Percentiles rank a stretch among this genome's conserved stretches.
phyloP scores from a whole-genome alignment of 129 eudicot species.

The Flaveria ramosissima region DNA sequence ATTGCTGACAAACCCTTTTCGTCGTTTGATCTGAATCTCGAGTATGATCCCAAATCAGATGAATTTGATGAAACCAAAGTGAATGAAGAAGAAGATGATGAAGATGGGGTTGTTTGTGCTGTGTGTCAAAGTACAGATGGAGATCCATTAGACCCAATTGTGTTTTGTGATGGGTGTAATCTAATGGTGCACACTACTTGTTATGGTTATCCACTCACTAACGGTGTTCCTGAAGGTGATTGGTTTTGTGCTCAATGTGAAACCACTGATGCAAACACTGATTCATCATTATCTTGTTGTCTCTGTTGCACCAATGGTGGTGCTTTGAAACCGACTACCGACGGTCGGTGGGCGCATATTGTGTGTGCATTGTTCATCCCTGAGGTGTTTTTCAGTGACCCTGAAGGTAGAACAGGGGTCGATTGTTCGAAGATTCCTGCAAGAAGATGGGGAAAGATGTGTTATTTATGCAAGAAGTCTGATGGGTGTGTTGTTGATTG shows the following conservation, averaged over 20 bases:
- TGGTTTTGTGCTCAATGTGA: slow-evolving; percentile 78
- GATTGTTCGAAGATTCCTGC: slow-evolving; percentile 52
- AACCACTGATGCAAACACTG: not conserved
- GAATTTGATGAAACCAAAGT: not conserved
- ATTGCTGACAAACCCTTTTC: slow-evolving; percentile 33
- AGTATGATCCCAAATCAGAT: slow-evolving; percentile 41
- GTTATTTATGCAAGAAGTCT: slow-evolving; percentile 55
- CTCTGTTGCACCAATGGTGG: slow-evolving; percentile 64
- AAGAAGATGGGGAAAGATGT: slow-evolving; percentile 54
- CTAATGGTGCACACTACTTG: slow-evolving; percentile 84
- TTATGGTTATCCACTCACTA: slow-evolving; percentile 64
- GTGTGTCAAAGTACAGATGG: slow-evolving; percentile 85
- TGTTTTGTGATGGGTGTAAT: slow-evolving; percentile 87
- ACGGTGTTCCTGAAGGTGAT: slow-evolving; percentile 79
- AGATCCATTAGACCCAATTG: slow-evolving; percentile 79
- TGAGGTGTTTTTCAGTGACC: slow-evolving; percentile 73
- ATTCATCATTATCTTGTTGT: slow-evolving; percentile 45
- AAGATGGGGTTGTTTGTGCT: slow-evolving; percentile 83
- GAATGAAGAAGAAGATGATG: slow-evolving; percentile 28
- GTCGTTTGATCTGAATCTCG: slow-evolving; percentile 64
- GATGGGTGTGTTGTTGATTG: slow-evolving; percentile 81
- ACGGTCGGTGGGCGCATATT: slow-evolving; percentile 83
- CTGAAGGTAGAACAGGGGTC: slow-evolving; percentile 76
- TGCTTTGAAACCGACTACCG: slow-evolving; percentile 66
- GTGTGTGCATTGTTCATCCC: slow-evolving; percentile 82